Evolutionary conservation across 768 basidiomycete genomes (phyloP).

Genomic region (Coprinellus aureogranulatus): DNA sequence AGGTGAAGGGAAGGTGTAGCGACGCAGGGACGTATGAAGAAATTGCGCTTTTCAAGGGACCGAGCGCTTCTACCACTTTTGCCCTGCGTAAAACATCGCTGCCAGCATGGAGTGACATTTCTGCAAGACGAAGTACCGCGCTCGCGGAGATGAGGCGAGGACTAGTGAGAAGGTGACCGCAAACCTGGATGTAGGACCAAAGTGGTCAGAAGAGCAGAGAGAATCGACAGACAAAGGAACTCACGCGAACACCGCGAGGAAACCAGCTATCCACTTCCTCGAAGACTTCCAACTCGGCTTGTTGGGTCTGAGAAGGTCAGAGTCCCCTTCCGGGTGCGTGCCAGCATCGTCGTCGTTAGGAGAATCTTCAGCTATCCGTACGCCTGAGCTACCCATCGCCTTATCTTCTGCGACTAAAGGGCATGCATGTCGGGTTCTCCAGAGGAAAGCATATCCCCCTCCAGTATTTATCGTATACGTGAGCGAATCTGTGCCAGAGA

Average conservation of each 20-base stretch:
- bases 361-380: too few species aligned
- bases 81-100: constrained; percentile 17
- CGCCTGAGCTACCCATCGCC: neutral
- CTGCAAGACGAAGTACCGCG: constrained; percentile 22
- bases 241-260: constrained; percentile 24
- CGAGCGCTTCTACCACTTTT: neutral
- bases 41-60: neutral
- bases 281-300: constrained; percentile 10
- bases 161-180: constrained; percentile 3
- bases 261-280: constrained; percentile 22
- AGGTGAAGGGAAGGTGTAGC: constrained; percentile 24
- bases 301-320: constrained; percentile 4
- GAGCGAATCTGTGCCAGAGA: too few species aligned
- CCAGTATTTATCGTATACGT: neutral
- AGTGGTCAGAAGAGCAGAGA: constrained; percentile 5
- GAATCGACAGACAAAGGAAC: constrained; percentile 1
- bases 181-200: constrained; percentile 1
- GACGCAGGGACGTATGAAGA: constrained; percentile 10
- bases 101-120: constrained; percentile 18
- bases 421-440: constrained; percentile 29
- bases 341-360: constrained; percentile 15
- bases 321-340: constrained; percentile 20
- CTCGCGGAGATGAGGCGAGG: constrained; percentile 22
- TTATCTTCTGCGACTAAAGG: constrained; percentile 13
- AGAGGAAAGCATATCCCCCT: constrained; percentile 15